Evolutionary conservation across 345 rosid genomes (phyloP), one percentile per base, ranked within the genome.

Genomic region (Arabis hirsuta): DNA sequence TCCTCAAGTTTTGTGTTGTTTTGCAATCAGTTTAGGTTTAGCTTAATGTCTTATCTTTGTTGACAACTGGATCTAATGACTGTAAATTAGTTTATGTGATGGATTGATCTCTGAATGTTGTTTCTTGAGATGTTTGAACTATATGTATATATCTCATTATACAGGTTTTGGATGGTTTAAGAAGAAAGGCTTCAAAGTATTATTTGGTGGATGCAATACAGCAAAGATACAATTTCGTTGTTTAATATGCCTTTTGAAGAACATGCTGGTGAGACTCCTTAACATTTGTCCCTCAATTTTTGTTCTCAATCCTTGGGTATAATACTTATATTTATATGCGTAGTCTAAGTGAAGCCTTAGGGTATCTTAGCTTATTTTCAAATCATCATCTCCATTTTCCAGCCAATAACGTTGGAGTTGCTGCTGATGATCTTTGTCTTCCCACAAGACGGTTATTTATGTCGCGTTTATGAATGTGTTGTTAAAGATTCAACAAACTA

Each of bases 391-490:
- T 74, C 66, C 26, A 29, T 66, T 47, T 16, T 80, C 83, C 81
- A 95, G 99, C 82, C 67, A 71, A 88, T 61, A 95, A 91, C 84
- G 87, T 93, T 38, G 96, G 96, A 76, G 82, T 95, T 59, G 99
- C 94, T 71, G 96, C 38, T 78, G 4, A 47, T 67, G 47, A 45
- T 44, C 48, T 47, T 46, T 72, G 31, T 72, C 72, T 66, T 59
- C 72, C 36, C 69, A 71, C 87, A 91, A 96, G 99, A 96, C 45
- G 98, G 99, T 70, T 95, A 91, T 80, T 95, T 75, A 77, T 95
- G 99, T 76, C 84, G 89, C 3, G 99, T 91, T 69, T 95, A 98
- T 55, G 94, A 91, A 62, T 95, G 98, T 78, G 98, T 91, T 11
- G 99, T 16, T 95, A 91, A 95, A 90, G 99, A 95, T 82, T 95